Evolutionary conservation across 1,284 basidiomycete species (phyloP).

Genomic region (Moniliophthora roreri): DNA sequence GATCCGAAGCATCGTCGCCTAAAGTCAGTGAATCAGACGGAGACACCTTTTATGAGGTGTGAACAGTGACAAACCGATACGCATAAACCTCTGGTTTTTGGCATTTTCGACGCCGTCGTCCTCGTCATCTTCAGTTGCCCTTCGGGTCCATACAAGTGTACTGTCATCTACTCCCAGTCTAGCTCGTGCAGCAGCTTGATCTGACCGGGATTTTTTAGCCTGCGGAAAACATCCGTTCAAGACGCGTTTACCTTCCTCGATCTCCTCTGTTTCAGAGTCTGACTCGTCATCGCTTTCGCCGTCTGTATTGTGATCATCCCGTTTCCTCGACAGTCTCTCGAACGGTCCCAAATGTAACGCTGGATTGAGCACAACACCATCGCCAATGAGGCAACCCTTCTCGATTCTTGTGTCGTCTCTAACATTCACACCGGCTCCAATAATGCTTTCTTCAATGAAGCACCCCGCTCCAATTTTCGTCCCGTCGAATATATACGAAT

Average conservation of each 20-base stretch:
- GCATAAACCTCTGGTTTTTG: slow-evolving; percentile 67
- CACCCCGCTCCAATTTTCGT: slow-evolving; percentile 79
- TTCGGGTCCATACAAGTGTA: slow-evolving; percentile 69
- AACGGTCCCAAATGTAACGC: slow-evolving; percentile 71
- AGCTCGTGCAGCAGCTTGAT: slow-evolving; percentile 39
- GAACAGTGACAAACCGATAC: slow-evolving; percentile 50
- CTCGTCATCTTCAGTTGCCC: slow-evolving; percentile 53
- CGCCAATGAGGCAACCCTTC: slow-evolving; percentile 76
- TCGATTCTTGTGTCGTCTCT: slow-evolving; percentile 64
- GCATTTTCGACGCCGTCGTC: slow-evolving; percentile 59
- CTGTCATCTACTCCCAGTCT: slow-evolving; percentile 62
- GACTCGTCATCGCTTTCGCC: slow-evolving; percentile 33
- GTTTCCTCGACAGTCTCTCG: slow-evolving; percentile 64
- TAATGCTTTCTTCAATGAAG: slow-evolving; percentile 73
- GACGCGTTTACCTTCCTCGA: slow-evolving; percentile 51
- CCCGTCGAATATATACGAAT: slow-evolving; percentile 84
- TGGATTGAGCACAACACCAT: slow-evolving; percentile 78
- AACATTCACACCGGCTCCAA: slow-evolving; percentile 76
- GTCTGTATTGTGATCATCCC: slow-evolving; percentile 23
- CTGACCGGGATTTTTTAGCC: slow-evolving; percentile 28
- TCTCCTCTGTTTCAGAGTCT: slow-evolving; percentile 66
- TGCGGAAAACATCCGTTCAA: background rate
- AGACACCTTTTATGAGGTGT: slow-evolving; percentile 2
- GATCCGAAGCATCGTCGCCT: slow-evolving; percentile 65
- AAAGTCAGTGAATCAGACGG: slow-evolving; percentile 1